Percentiles rank a stretch among this genome's conserved stretches.
Evolutionary conservation across 1,139 yeast species (phyloP).

Genomic region (Suhomyces kunorum): DNA sequence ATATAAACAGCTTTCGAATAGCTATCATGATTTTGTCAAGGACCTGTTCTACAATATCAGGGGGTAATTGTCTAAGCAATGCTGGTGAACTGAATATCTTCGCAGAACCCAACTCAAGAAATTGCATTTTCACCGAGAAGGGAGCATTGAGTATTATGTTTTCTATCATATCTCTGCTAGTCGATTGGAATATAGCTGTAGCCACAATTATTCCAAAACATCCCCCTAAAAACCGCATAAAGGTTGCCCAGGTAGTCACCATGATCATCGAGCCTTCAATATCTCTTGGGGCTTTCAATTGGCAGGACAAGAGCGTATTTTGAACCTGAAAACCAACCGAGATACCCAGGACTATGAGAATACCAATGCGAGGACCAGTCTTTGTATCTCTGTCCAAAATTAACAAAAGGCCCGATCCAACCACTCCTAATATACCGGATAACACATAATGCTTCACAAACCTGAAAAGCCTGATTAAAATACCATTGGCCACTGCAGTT

Average conservation of each 20-base stretch:
- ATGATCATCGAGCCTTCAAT: slow-evolving; percentile 22
- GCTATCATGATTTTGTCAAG: slow-evolving; percentile 37
- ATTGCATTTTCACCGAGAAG: slow-evolving; percentile 7
- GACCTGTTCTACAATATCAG: slow-evolving; percentile 22
- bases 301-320: slow-evolving; percentile 22
- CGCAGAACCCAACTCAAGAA: slow-evolving; percentile 19
- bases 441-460: slow-evolving; percentile 21
- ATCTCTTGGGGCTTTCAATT: slow-evolving; percentile 26
- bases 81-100: slow-evolving; percentile 11
- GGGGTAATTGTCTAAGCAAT: slow-evolving; percentile 21
- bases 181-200: slow-evolving; percentile 19
- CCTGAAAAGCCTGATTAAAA: slow-evolving; percentile 19
- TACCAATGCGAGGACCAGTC: slow-evolving; percentile 19
- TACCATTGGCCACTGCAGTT: slow-evolving; percentile 21
- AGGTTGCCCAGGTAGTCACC: slow-evolving; percentile 23
- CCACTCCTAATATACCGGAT: slow-evolving; percentile 21
- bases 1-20: slow-evolving; percentile 41
- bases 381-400: slow-evolving; percentile 18
- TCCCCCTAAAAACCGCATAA: slow-evolving; percentile 22
- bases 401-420: slow-evolving; percentile 21
- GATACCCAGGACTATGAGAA: slow-evolving; percentile 23
- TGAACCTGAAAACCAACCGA: slow-evolving; percentile 25
- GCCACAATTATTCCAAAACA: slow-evolving; percentile 21
- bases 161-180: slow-evolving; percentile 7
- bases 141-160: slow-evolving; percentile 12